phyloP scores from a whole-genome alignment of 805 yeast genomes.

The Candida nitratophila region DNA sequence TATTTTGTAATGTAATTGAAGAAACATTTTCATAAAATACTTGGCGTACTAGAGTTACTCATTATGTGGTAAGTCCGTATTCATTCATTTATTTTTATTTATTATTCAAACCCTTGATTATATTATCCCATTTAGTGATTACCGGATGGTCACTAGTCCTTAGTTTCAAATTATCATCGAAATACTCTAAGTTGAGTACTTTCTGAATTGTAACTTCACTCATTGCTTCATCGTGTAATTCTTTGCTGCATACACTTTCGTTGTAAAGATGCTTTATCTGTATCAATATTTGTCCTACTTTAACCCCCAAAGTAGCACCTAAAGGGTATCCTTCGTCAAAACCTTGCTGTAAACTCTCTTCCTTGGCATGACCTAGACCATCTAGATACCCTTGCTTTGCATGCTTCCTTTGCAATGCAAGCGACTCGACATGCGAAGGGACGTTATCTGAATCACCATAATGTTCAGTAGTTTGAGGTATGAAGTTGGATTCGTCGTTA shows the following conservation, averaged over 20 bases:
- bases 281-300: conserved; percentile 62
- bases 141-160: conserved; percentile 19
- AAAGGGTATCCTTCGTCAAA: conserved; percentile 73
- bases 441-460: conserved; percentile 27
- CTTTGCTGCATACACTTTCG: conserved; percentile 3
- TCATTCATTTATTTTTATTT: no score
- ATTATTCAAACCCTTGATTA: no score
- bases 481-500: conserved; percentile 24
- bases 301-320: conserved; percentile 66
- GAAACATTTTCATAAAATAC: not conserved
- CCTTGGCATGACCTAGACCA: conserved; percentile 67
- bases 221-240: conserved; percentile 29
- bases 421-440: conserved; percentile 18
- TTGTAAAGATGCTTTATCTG: conserved; percentile 16
- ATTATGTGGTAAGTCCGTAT: no score
- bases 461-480: conserved; percentile 22
- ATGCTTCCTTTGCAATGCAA: conserved; percentile 52
- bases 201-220: conserved; percentile 52
- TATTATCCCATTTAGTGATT: conserved; percentile 17
- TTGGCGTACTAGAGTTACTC: no score
- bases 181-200: conserved; percentile 48
- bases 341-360: conserved; percentile 64
- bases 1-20: not conserved
- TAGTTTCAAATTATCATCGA: conserved; percentile 41
- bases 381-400: conserved; percentile 77